phyloP scores from a whole-genome alignment of 2,329 filamentous ascomycete species.

The Pestalotiopsis sp. region DNA sequence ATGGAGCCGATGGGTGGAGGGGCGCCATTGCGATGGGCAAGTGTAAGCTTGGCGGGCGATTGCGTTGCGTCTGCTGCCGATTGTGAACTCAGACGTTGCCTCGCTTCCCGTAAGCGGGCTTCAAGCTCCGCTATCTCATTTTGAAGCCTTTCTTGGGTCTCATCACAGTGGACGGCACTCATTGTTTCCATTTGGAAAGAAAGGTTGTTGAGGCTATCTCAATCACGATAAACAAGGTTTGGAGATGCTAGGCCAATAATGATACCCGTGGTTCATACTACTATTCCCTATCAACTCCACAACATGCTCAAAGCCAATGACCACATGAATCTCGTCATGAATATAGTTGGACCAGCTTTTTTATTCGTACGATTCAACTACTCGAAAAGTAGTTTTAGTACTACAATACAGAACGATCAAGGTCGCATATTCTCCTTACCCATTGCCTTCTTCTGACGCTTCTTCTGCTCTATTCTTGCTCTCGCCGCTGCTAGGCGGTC shows the following conservation, averaged over 20 bases:
- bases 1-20: constrained; percentile 15
- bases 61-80: constrained; percentile 9
- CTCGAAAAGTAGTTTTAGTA: neutral
- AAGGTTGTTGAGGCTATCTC: neutral
- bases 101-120: constrained; percentile 47
- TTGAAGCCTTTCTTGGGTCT: constrained; percentile 33
- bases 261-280: constrained; percentile 12
- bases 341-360: neutral
- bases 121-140: constrained; percentile 65
- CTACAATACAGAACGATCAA: neutral
- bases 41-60: constrained; percentile 11
- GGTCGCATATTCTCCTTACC: constrained; percentile 32
- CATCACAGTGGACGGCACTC: neutral
- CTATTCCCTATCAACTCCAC: constrained; percentile 5
- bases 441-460: constrained; percentile 49
- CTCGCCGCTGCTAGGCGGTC: constrained; percentile 57
- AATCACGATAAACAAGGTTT: neutral
- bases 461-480: constrained; percentile 56
- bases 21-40: constrained; percentile 10
- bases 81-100: constrained; percentile 24
- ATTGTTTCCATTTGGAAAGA: constrained; percentile 34
- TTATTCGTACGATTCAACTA: neutral
- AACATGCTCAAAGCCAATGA: neutral
- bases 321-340: neutral
- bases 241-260: neutral